Evolutionary conservation across 306 rosid species (phyloP).

Genomic region (Amphicarpaea edgeworthii): DNA sequence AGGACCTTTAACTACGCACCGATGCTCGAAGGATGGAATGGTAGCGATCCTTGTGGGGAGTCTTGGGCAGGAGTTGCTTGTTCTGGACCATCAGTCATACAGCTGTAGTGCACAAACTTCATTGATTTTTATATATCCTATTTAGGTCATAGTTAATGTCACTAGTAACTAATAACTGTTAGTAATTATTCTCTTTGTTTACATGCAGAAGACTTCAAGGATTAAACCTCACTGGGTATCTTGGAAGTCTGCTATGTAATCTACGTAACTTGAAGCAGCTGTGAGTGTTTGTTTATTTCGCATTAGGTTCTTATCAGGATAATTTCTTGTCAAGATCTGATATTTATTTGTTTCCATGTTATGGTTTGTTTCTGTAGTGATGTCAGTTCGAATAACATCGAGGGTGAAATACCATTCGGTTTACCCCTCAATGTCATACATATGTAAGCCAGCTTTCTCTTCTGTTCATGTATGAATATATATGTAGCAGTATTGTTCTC

Average conservation of each 20-base stretch:
- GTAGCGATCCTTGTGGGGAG: slow-evolving; percentile 78
- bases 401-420: slow-evolving; percentile 67
- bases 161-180: slow-evolving; percentile 21
- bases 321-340: neutral
- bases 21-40: slow-evolving; percentile 69
- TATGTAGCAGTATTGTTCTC: slow-evolving; percentile 20
- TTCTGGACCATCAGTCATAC: slow-evolving; percentile 68
- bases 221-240: slow-evolving; percentile 71
- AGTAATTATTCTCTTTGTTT: slow-evolving; percentile 24
- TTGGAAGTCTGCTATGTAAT: slow-evolving; percentile 60
- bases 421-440: slow-evolving; percentile 74
- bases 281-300: slow-evolving; percentile 53
- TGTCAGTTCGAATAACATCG: slow-evolving; percentile 70
- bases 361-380: slow-evolving; percentile 64
- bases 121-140: slow-evolving; percentile 15
- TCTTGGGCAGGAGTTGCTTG: slow-evolving; percentile 81
- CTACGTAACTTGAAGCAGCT: slow-evolving; percentile 66
- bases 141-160: slow-evolving; percentile 7
- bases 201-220: slow-evolving; percentile 68
- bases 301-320: neutral
- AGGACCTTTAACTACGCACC: slow-evolving; percentile 61
- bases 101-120: slow-evolving; percentile 58
- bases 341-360: slow-evolving; percentile 24
- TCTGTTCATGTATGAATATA: neutral
- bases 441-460: slow-evolving; percentile 58